Percentiles rank a stretch among this genome's conserved stretches.
phyloP scores from a whole-genome alignment of 495 filamentous ascomycete species.

The Aspergillus cavernicola region DNA sequence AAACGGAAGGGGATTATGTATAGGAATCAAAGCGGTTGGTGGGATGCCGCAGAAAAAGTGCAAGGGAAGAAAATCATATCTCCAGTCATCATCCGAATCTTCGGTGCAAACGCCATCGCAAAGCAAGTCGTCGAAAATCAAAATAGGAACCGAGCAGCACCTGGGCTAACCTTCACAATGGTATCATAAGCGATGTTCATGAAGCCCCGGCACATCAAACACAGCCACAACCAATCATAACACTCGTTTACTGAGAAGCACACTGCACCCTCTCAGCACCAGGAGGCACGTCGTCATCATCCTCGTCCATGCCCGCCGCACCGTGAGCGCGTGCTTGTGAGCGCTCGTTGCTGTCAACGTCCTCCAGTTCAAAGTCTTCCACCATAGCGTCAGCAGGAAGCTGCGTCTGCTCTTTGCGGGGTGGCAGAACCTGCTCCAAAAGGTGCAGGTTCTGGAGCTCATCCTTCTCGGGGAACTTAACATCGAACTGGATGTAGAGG shows the following conservation, averaged over 20 bases:
- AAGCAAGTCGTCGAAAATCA: constrained; percentile 29
- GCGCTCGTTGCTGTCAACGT: constrained; percentile 65
- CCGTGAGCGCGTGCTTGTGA: constrained; percentile 71
- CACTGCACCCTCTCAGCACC: constrained; percentile 95
- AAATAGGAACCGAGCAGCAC: constrained; percentile 22
- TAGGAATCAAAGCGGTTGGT: constrained; percentile 18
- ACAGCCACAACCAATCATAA: constrained; percentile 14
- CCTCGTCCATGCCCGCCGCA: constrained; percentile 74
- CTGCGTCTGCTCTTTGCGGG: constrained; percentile 54
- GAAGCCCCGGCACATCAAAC: constrained; percentile 25
- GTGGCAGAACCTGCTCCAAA: constrained; percentile 78
- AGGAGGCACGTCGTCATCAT: constrained; percentile 70
- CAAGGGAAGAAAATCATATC: constrained; percentile 19
- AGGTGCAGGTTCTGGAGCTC: constrained; percentile 51
- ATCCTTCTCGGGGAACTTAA: constrained; percentile 81
- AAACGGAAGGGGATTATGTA: constrained; percentile 20
- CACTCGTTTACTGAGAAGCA: constrained; percentile 77
- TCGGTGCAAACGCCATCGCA: constrained; percentile 42
- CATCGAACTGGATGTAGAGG: constrained; percentile 94
- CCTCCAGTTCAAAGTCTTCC: constrained; percentile 79
- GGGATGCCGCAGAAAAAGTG: constrained; percentile 13
- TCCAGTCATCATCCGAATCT: constrained; percentile 33
- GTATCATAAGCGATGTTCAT: constrained; percentile 46
- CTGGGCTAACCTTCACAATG: constrained; percentile 32
- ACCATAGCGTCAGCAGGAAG: constrained; percentile 81